Evolutionary conservation across 371 early-diverging fungal genomes (phyloP), one percentile per base, ranked within the genome.

Genomic region (Mortierella sp.): DNA sequence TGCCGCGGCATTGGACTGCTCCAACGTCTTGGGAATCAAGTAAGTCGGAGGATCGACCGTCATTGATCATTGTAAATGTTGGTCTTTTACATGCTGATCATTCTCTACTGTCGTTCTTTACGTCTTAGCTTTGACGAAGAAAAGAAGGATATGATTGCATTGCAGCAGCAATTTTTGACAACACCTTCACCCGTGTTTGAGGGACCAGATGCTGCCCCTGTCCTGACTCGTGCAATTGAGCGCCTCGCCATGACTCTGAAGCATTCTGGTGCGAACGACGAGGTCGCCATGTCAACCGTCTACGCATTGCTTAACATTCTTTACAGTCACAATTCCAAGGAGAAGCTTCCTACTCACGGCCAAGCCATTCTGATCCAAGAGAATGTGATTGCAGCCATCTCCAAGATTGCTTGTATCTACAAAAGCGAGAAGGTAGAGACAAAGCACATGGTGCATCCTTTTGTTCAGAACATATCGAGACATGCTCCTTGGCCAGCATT

Each of bases 111-210:
- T 41, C 38, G 43, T 19, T 24, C 14, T 14, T 57, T 19, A 31
- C 49, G 18, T 42, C 31, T 38, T 38, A 73, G 73, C 67, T 89
- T 87, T 71, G 61, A 74, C 28, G 76, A 82, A 19, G 66, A 83
- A 45, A 85, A 78, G 21, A 66, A 53, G 34, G 81, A 84, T 24
- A 86, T 89, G 83, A 80, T 80, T n/a, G 81, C 84, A 18, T 64
- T 81, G 0, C 78, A 88, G 14, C 85, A 85, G 24, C 84, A 87
- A 19, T 90, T 89, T 59, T 70, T 90, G 52, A 84, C 83, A 6
- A 87, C 87, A 0, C 86, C 92, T 21, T 89, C 89, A 4, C 71
- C 83, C 23, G 82, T 87, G 21, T 89, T 89, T 61, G 85, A 87
- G 2, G 79, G 68, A 6, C 52, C 68, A 1, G 72, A 74, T 2